Evolutionary conservation across 2,329 filamentous ascomycete genomes (phyloP).

Genomic region (Trichoderma atroviride): DNA sequence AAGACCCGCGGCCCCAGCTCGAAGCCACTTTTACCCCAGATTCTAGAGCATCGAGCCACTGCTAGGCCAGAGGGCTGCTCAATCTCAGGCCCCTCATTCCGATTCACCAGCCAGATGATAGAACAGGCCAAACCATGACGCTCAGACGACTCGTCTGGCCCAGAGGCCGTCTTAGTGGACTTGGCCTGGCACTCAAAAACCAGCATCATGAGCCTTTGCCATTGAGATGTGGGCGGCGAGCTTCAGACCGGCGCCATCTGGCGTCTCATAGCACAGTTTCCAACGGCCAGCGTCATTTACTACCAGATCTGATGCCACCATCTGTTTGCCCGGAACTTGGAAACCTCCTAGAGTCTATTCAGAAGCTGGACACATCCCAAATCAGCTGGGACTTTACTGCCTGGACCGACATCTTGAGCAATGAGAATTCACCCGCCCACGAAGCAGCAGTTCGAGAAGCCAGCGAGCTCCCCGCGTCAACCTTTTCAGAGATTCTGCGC

Average conservation of each 20-base stretch:
- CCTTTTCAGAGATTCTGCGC: conserved; percentile 66
- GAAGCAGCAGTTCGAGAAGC: conserved; percentile 38
- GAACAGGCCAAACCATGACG: conserved; percentile 34
- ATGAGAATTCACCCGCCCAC: conserved; percentile 30
- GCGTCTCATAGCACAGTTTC: conserved; percentile 31
- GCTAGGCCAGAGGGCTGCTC: not conserved
- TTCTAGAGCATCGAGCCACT: conserved; percentile 11
- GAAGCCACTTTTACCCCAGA: conserved; percentile 28
- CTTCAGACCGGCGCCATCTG: conserved; percentile 34
- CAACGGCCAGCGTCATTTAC: conserved; percentile 10
- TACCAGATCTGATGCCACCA: conserved; percentile 27
- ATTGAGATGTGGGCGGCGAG: conserved; percentile 32
- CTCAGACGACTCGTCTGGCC: conserved; percentile 35
- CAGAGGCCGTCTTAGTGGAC: conserved; percentile 32
- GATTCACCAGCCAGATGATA: not conserved
- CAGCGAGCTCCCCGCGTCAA: conserved; percentile 51
- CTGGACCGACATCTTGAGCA: conserved; percentile 35
- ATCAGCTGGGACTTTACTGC: conserved; percentile 35
- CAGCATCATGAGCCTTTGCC: conserved; percentile 33
- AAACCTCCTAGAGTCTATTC: conserved; percentile 39
- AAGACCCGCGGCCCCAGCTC: conserved; percentile 21
- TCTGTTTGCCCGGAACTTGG: conserved; percentile 31
- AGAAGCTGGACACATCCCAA: conserved; percentile 33
- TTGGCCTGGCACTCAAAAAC: conserved; percentile 29
- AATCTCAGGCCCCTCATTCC: conserved; percentile 1